A percentile compares a stretch with the other conserved stretches of the same genome.
Conservation (phyloP, 1,139 yeast species). For the Yamadazyma triangularis region DNA sequence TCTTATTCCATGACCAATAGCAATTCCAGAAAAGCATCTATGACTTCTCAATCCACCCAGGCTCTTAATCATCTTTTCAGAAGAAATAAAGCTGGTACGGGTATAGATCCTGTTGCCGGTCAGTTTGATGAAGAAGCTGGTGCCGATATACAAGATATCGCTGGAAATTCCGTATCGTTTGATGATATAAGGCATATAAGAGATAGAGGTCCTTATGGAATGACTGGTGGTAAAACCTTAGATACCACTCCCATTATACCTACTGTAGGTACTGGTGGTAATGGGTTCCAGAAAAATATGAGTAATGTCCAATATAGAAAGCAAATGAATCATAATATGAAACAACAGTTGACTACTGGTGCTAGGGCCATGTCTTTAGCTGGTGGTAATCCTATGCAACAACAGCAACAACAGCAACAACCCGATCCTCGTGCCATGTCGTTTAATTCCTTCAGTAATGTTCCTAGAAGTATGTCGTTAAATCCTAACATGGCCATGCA, state of each 20-base stretch:
- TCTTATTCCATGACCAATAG: slow-evolving; percentile 9
- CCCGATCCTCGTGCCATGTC: slow-evolving; percentile 62
- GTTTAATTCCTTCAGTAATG: slow-evolving; percentile 28
- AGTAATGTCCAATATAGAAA: slow-evolving; percentile 62
- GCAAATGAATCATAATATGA: slow-evolving; percentile 64
- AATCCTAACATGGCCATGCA: slow-evolving; percentile 8
- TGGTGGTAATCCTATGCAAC: slow-evolving; percentile 32
- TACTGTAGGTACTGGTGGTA: slow-evolving; percentile 35
- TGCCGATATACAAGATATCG: slow-evolving; percentile 39
- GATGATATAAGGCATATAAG: slow-evolving; percentile 60
- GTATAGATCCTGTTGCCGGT: slow-evolving; percentile 21
- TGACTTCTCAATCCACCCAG: slow-evolving; percentile 38
- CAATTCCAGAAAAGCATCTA: slow-evolving; percentile 35
- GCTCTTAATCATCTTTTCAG: slow-evolving; percentile 42
- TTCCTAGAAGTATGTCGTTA: slow-evolving; percentile 26
- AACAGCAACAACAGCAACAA: slow-evolving; percentile 5
- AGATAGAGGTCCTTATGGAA: slow-evolving; percentile 61
- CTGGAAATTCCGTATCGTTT: slow-evolving; percentile 48
- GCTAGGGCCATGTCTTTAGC: slow-evolving; percentile 45
- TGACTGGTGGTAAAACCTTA: slow-evolving; percentile 27
- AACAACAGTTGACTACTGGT: slow-evolving; percentile 46
- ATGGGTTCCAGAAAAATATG: slow-evolving; percentile 19
- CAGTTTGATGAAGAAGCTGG: slow-evolving; percentile 52
- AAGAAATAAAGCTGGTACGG: slow-evolving; percentile 23
- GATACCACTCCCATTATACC: slow-evolving; percentile 77